phyloP scores from a whole-genome alignment of 495 filamentous ascomycete genomes.

The Aspergillus cavernicola region DNA sequence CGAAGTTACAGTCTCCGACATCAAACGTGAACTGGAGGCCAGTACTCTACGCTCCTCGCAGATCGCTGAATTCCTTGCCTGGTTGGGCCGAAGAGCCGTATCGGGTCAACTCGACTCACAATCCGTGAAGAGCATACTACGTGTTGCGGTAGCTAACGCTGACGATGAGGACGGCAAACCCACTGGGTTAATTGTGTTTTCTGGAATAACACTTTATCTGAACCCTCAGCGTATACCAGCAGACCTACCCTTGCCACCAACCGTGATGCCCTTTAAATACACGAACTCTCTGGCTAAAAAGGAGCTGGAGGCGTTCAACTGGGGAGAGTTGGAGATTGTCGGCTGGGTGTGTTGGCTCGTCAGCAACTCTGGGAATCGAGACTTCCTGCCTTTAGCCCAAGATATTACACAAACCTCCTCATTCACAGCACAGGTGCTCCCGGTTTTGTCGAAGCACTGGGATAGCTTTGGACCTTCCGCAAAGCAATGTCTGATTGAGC shows the following conservation, averaged over 20 bases:
- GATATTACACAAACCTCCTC: conserved; percentile 66
- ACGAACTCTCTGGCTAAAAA: conserved; percentile 57
- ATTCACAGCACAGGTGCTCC: conserved; percentile 76
- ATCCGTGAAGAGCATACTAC: conserved; percentile 62
- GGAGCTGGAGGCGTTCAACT: conserved; percentile 74
- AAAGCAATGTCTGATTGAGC: conserved; percentile 58
- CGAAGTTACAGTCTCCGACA: conserved; percentile 81
- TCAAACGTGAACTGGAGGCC: conserved; percentile 70
- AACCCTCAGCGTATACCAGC: conserved; percentile 71
- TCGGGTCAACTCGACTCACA: conserved; percentile 62
- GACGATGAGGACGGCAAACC: conserved; percentile 55
- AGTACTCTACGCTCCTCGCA: conserved; percentile 74
- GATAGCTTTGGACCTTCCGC: conserved; percentile 63
- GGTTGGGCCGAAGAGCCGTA: conserved; percentile 66
- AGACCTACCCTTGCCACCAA: conserved; percentile 77
- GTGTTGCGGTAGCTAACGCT: conserved; percentile 76
- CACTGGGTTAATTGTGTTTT: conserved; percentile 69
- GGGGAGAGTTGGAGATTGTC: conserved; percentile 74
- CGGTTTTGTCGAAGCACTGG: conserved; percentile 83
- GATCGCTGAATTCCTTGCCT: conserved; percentile 74
- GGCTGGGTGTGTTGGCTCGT: conserved; percentile 81
- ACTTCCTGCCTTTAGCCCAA: conserved; percentile 43
- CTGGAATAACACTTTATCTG: conserved; percentile 69
- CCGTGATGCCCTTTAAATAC: conserved; percentile 76
- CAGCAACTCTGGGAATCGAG: conserved; percentile 50